Conservation (phyloP, 1,284 basidiomycete genomes). For the Microbotryum scabiosae region DNA sequence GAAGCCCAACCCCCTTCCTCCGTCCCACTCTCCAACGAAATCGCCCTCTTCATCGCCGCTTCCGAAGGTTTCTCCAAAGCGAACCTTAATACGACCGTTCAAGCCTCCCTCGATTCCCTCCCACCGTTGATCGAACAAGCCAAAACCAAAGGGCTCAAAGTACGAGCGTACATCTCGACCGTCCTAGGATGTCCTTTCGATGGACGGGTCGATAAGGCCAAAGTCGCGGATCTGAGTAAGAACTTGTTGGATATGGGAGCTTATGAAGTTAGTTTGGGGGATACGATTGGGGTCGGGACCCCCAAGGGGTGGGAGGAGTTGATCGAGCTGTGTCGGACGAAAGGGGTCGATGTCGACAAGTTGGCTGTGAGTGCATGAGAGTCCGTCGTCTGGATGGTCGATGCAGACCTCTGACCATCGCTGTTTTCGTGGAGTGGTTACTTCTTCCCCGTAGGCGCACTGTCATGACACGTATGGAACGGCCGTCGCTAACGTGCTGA, state of each 20-base stretch:
- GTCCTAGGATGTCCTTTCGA: constrained; percentile 79
- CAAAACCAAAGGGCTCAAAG: constrained; percentile 54
- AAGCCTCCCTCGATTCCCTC: constrained; percentile 62
- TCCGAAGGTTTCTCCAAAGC: constrained; percentile 74
- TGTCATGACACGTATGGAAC: constrained; percentile 90
- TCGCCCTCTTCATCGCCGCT: constrained; percentile 82
- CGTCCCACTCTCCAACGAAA: constrained; percentile 64
- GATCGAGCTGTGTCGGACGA: constrained; percentile 57
- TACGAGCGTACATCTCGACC: constrained; percentile 67
- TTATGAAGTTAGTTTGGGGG: constrained; percentile 84
- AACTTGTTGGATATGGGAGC: constrained; percentile 80
- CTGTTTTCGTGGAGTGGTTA: constrained; percentile 1
- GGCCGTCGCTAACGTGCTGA: constrained; percentile 49
- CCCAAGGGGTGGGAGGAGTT: constrained; percentile 59
- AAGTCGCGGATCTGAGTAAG: constrained; percentile 62
- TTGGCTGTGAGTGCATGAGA: constrained; percentile 55
- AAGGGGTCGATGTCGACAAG: constrained; percentile 52
- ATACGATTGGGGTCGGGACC: constrained; percentile 82
- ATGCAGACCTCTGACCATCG: background rate
- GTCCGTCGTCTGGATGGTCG: background rate
- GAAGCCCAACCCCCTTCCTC: constrained; percentile 8
- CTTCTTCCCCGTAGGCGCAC: constrained; percentile 51
- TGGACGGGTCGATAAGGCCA: constrained; percentile 60
- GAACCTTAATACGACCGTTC: constrained; percentile 71
- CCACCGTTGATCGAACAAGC: constrained; percentile 59